These are phyloP conservation scores for Phaeomoniella chlamydospora DNA, from an alignment of 2,329 filamentous ascomycete genomes.

Conservation along the genomic window DNA sequence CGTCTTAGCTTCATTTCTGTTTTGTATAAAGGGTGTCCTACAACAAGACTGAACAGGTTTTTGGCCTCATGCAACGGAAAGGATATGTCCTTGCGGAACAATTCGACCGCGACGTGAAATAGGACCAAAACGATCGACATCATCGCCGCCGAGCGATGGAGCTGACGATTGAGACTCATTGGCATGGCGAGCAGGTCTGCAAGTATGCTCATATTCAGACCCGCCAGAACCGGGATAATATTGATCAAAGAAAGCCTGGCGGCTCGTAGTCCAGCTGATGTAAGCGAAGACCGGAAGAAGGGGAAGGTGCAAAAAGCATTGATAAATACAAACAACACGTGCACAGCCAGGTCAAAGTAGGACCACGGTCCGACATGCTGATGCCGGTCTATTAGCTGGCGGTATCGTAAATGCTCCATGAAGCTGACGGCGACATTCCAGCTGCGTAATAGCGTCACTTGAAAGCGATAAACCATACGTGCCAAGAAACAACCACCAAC, in stretches of 20 bases:
- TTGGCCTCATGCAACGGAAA: constrained; percentile 2
- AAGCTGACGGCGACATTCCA: constrained; percentile 7
- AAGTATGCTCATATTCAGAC: constrained; percentile 9
- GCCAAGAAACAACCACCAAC: constrained; percentile 10
- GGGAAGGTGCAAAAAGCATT: constrained; percentile 4
- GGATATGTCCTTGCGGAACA: constrained; percentile 1
- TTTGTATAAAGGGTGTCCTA: too few species aligned
- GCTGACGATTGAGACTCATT: constrained; percentile 3
- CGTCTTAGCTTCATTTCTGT: too few species aligned
- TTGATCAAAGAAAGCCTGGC: constrained; percentile 9
- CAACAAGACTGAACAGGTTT: constrained; percentile 7
- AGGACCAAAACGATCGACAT: constrained; percentile 7
- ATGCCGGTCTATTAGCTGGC: constrained; percentile 8
- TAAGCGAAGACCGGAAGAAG: constrained; percentile 1
- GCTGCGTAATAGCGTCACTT: constrained; percentile 3
- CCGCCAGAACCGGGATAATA: constrained; percentile 8
- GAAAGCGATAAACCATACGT: constrained; percentile 9
- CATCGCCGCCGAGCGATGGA: constrained; percentile 8
- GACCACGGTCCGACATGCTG: constrained; percentile 10
- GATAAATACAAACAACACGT: constrained; percentile 5
- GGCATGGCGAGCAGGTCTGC: constrained; percentile 9
- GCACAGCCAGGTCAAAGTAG: constrained; percentile 6
- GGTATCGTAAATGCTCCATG: constrained; percentile 12
- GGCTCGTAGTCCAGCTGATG: constrained; percentile 5
- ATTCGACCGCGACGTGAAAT: constrained; percentile 5